Conservation (phyloP, 306 rosid genomes). For the Corylus heterophylla region DNA sequence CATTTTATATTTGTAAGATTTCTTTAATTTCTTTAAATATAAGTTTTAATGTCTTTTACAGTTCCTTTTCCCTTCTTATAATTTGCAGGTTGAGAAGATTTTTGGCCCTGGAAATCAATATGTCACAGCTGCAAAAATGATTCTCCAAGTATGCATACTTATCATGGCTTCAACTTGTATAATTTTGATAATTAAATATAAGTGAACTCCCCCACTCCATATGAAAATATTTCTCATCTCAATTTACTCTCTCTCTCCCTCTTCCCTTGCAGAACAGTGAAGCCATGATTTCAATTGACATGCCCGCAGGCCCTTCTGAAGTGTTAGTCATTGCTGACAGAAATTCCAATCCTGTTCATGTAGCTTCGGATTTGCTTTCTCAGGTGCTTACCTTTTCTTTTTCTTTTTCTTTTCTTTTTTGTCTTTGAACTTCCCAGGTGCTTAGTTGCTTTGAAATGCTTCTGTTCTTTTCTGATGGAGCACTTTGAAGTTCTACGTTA, state of each 20-base stretch:
- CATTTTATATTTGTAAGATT: background rate
- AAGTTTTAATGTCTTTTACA: background rate
- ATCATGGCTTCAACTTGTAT: background rate
- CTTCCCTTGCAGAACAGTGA: conserved; percentile 74
- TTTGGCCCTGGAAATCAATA: conserved; percentile 99
- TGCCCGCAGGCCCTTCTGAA: conserved; percentile 99
- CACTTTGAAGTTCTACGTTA: background rate
- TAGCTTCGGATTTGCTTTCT: conserved; percentile 97
- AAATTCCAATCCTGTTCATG: conserved; percentile 77
- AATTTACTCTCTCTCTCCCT: background rate
- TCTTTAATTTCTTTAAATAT: background rate
- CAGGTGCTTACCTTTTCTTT: conserved; percentile 45
- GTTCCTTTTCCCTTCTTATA: conserved; percentile 11
- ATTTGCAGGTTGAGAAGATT: conserved; percentile 77
- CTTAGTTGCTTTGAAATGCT: conserved; percentile 6
- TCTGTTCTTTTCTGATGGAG: background rate
- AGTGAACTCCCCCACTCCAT: background rate
- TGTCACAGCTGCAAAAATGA: conserved; percentile 99
- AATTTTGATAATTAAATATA: background rate
- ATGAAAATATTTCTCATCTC: background rate
- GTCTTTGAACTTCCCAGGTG: background rate
- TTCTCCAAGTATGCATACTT: conserved; percentile 70
- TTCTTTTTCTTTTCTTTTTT: too few species aligned
- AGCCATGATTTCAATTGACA: conserved; percentile 97
- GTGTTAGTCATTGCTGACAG: conserved; percentile 96